Conservation (phyloP, 73 alveolate species). For the Paramecium bursaria region DNA sequence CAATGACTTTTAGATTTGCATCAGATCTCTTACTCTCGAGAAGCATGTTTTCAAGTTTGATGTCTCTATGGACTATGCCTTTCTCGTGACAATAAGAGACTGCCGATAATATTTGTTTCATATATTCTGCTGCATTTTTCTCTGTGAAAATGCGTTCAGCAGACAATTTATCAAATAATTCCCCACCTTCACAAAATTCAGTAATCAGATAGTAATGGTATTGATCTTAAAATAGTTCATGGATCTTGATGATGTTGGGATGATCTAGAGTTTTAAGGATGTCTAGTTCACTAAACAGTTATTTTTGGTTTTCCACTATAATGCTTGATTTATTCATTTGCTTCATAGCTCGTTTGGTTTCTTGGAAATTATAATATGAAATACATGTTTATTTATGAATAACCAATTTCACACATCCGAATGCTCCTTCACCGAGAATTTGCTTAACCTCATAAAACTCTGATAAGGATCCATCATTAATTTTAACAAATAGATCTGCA, state of each 20-base stretch:
- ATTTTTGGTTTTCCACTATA: slow-evolving; percentile 29
- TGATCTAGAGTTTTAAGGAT: slow-evolving; percentile 71
- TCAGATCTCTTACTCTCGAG: slow-evolving; percentile 20
- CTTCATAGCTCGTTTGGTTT: slow-evolving; percentile 74
- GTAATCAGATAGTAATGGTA: slow-evolving; percentile 67
- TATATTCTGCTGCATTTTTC: slow-evolving; percentile 70
- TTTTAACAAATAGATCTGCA: slow-evolving; percentile 43
- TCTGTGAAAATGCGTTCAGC: slow-evolving; percentile 67
- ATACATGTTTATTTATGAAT: slow-evolving; percentile 59
- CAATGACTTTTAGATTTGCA: slow-evolving; percentile 26
- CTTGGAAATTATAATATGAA: not conserved
- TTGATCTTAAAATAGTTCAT: slow-evolving; percentile 72
- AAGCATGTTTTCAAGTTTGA: slow-evolving; percentile 73
- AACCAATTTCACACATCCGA: slow-evolving; percentile 77
- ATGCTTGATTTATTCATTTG: slow-evolving; percentile 31
- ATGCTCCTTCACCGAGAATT: slow-evolving; percentile 78
- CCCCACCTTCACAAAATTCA: slow-evolving; percentile 74
- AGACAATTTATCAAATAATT: slow-evolving; percentile 68
- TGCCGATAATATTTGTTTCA: slow-evolving; percentile 72
- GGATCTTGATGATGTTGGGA: slow-evolving; percentile 72
- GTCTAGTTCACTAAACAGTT: slow-evolving; percentile 70
- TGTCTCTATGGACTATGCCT: slow-evolving; percentile 73
- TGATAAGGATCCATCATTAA: slow-evolving; percentile 44
- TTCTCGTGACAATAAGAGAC: slow-evolving; percentile 70
- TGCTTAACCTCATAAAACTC: slow-evolving; percentile 73